Evolutionary conservation across 2,329 filamentous ascomycete species (phyloP).

Genomic region (Herpomyces periplanetae): DNA sequence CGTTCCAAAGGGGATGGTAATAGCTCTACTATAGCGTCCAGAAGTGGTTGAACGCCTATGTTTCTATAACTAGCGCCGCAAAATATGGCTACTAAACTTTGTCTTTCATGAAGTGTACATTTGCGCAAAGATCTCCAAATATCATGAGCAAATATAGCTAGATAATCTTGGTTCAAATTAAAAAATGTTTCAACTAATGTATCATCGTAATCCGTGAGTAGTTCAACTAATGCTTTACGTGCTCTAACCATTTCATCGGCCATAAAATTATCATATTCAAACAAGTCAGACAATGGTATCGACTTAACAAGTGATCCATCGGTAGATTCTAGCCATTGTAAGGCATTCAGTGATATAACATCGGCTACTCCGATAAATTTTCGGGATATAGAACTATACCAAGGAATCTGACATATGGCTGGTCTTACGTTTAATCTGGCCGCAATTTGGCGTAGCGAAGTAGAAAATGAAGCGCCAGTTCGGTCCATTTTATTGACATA

Average conservation of each 20-base stretch:
- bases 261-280: slow-evolving; percentile 11
- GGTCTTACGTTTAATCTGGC: slow-evolving; percentile 44
- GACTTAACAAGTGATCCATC: slow-evolving; percentile 21
- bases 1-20: slow-evolving; percentile 45
- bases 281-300: slow-evolving; percentile 15
- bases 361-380: slow-evolving; percentile 51
- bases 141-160: slow-evolving; percentile 20
- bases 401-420: slow-evolving; percentile 69
- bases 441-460: slow-evolving; percentile 52
- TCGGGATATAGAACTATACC: slow-evolving; percentile 38
- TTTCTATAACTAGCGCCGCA: slow-evolving; percentile 74
- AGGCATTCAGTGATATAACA: slow-evolving; percentile 28
- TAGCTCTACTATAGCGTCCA: slow-evolving; percentile 59
- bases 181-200: slow-evolving; percentile 47
- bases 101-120: slow-evolving; percentile 23
- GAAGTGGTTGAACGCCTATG: slow-evolving; percentile 59
- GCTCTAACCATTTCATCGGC: slow-evolving; percentile 30
- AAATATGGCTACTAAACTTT: slow-evolving; percentile 45
- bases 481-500: slow-evolving; percentile 59
- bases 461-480: slow-evolving; percentile 39
- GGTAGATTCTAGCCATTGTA: slow-evolving; percentile 26
- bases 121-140: slow-evolving; percentile 35
- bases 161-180: slow-evolving; percentile 28
- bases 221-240: slow-evolving; percentile 35
- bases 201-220: slow-evolving; percentile 60